These are phyloP conservation scores for Astrocystis sublimbata DNA, from an alignment of 495 filamentous ascomycete species.

Conservation along the genomic window DNA sequence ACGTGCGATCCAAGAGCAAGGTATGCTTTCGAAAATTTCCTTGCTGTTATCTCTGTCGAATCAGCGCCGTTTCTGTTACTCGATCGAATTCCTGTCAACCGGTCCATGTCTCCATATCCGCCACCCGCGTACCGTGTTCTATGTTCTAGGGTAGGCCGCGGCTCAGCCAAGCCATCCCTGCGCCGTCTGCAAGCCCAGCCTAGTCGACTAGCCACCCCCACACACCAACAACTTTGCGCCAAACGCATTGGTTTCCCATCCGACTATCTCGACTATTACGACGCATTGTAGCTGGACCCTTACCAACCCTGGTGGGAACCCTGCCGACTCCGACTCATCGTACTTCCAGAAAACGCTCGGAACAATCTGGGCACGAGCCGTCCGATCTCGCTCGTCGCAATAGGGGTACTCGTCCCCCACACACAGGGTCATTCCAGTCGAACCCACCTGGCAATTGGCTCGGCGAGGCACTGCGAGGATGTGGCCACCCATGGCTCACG, in stretches of 20 bases:
- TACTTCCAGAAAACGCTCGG: not conserved
- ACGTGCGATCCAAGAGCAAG: slow-evolving; percentile 37
- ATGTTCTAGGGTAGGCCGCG: slow-evolving; percentile 6
- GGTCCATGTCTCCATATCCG: not conserved
- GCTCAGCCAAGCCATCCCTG: slow-evolving; percentile 5
- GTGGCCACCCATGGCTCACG: not conserved
- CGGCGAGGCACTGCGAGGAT: not conserved
- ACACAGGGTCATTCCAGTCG: not conserved
- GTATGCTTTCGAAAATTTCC: slow-evolving; percentile 57
- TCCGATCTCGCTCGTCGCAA: slow-evolving; percentile 32
- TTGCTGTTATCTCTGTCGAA: slow-evolving; percentile 29
- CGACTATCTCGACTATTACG: not conserved
- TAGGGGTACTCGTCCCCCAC: slow-evolving; percentile 12
- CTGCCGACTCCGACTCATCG: not conserved
- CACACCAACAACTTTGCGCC: slow-evolving; percentile 2
- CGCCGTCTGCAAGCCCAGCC: not conserved
- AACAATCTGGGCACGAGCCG: not conserved
- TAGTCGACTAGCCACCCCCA: not conserved
- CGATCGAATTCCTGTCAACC: slow-evolving; percentile 26
- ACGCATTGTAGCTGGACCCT: not conserved
- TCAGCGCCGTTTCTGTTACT: slow-evolving; percentile 33
- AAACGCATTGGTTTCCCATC: slow-evolving; percentile 19
- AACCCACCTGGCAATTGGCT: not conserved
- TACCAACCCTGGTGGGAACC: not conserved
- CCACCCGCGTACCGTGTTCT: not conserved